Percentiles rank a stretch among this genome's conserved stretches.
These are phyloP conservation scores for Quercus alba DNA, from an alignment of 306 rosid species.

Conservation along the genomic window DNA sequence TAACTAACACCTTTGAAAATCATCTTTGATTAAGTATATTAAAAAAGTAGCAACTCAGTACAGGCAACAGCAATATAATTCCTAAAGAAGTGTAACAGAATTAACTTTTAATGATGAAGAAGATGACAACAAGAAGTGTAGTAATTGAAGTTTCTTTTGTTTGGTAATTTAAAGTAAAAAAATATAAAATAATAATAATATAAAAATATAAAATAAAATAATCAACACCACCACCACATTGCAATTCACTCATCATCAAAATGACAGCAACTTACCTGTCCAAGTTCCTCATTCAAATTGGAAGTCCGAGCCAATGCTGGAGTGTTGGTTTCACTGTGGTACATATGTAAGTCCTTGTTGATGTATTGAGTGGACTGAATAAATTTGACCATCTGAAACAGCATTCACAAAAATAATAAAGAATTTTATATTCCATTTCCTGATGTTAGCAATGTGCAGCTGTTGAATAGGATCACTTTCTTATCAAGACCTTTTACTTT, in stretches of 20 bases:
- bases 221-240: not conserved
- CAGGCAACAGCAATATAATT: not conserved
- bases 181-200: too few relatives aligned
- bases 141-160: not conserved
- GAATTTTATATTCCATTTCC: not conserved
- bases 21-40: constrained; percentile 10
- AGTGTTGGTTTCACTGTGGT: constrained; percentile 81
- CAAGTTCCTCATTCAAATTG: constrained; percentile 97
- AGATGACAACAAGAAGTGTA: not conserved
- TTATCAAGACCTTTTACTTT: too few relatives aligned
- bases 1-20: constrained; percentile 1
- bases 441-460: too few relatives aligned
- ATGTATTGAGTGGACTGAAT: constrained; percentile 93
- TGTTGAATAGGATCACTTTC: too few relatives aligned
- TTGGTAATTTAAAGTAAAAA: not conserved
- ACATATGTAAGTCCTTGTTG: constrained; percentile 90
- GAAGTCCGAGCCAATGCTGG: constrained; percentile 99
- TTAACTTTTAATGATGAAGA: not conserved
- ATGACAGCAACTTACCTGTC: constrained; percentile 59
- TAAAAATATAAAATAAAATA: too few relatives aligned
- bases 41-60: not conserved
- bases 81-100: not conserved
- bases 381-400: constrained; percentile 90
- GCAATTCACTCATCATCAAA: not conserved
- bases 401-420: constrained; percentile 17